These are phyloP conservation scores for Ogataea neopini DNA, from an alignment of 805 yeast species.

Conservation along the genomic window DNA sequence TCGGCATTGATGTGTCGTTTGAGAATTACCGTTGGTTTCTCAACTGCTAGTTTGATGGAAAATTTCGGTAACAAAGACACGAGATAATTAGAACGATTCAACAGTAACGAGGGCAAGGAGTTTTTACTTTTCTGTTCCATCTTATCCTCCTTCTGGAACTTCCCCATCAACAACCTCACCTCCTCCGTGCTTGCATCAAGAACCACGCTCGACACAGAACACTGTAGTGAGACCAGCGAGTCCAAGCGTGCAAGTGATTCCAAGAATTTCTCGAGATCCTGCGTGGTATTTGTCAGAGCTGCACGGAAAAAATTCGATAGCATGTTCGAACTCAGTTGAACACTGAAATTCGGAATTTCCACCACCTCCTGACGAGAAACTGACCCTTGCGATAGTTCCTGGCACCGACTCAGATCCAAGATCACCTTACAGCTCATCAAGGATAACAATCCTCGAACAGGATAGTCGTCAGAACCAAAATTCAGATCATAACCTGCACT, in stretches of 20 bases:
- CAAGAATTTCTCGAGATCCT: neutral
- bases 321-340: constrained; percentile 23
- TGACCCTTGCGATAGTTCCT: constrained; percentile 2
- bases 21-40: constrained; percentile 30
- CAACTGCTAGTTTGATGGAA: constrained; percentile 27
- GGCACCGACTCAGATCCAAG: constrained; percentile 25
- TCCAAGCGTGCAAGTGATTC: constrained; percentile 19
- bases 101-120: neutral
- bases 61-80: constrained; percentile 22
- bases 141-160: neutral
- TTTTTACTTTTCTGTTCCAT: neutral
- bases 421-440: constrained; percentile 38
- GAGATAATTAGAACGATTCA: neutral
- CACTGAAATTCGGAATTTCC: constrained; percentile 32
- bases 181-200: constrained; percentile 46
- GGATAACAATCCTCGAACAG: constrained; percentile 40
- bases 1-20: constrained; percentile 19
- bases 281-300: constrained; percentile 14
- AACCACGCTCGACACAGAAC: constrained; percentile 45
- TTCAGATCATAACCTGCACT: constrained; percentile 48
- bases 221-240: constrained; percentile 38
- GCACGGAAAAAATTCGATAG: constrained; percentile 20
- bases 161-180: constrained; percentile 35
- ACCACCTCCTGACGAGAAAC: constrained; percentile 30
- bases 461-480: constrained; percentile 43